These are phyloP conservation scores for Maudiozyma saulgeensis DNA, from an alignment of 805 yeast species.

Conservation along the genomic window DNA sequence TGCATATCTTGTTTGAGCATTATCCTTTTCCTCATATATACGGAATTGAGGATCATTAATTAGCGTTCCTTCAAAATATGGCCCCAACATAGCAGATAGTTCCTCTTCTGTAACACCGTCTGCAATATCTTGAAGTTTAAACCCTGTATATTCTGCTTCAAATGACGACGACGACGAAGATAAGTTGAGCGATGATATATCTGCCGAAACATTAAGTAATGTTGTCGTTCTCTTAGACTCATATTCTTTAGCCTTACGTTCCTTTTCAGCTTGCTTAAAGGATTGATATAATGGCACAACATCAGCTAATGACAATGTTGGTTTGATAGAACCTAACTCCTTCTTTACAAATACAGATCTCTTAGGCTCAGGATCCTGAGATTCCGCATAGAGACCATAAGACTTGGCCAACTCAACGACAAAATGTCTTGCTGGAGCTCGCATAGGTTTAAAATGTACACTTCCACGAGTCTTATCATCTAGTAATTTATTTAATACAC, in stretches of 20 bases:
- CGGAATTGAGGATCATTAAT: constrained; percentile 20
- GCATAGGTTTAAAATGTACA: constrained; percentile 68
- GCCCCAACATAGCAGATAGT: constrained; percentile 30
- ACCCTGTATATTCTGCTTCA: constrained; percentile 37
- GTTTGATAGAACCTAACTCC: constrained; percentile 22
- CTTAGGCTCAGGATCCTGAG: constrained; percentile 76
- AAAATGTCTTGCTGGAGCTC: constrained; percentile 55
- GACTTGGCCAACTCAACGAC: constrained; percentile 57
- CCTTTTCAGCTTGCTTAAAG: constrained; percentile 28
- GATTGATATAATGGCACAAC: constrained; percentile 39
- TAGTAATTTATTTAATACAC: constrained; percentile 40
- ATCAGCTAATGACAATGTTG: constrained; percentile 18
- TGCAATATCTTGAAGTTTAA: constrained; percentile 43
- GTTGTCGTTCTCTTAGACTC: constrained; percentile 19
- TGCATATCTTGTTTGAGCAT: constrained; percentile 6
- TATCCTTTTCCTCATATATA: constrained; percentile 1
- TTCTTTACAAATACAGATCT: constrained; percentile 57
- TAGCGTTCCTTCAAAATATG: constrained; percentile 21
- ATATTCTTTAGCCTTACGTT: constrained; percentile 22
- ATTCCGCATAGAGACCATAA: constrained; percentile 52
- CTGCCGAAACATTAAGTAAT: constrained; percentile 18
- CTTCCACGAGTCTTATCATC: constrained; percentile 31
- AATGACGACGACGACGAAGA: background rate
- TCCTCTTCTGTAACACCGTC: constrained; percentile 43
- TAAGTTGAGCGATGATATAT: constrained; percentile 4